Conservation (phyloP, 1,284 basidiomycete genomes). For the Pascua sp. region DNA sequence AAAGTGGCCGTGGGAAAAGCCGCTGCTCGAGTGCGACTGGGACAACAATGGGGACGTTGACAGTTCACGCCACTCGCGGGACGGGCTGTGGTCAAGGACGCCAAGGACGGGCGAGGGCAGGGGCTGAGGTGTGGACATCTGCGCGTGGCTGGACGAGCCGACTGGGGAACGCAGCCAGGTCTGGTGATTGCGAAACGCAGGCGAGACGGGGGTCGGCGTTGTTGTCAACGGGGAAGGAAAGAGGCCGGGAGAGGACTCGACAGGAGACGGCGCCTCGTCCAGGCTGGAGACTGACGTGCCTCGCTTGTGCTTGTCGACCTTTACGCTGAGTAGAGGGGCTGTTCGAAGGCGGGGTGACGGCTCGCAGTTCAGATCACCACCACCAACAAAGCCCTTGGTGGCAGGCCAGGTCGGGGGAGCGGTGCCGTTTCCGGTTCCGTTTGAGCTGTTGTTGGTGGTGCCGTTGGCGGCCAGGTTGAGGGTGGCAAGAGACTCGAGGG, state of each 20-base stretch:
- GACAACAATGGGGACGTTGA: too few relatives aligned
- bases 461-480: slow-evolving; percentile 8
- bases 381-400: slow-evolving; percentile 40
- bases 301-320: slow-evolving; percentile 5
- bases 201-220: background rate
- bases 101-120: background rate
- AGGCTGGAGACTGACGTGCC: slow-evolving; percentile 13
- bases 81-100: background rate
- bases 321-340: background rate
- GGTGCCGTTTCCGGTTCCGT: too few relatives aligned
- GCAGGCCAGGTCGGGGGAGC: slow-evolving; percentile 26
- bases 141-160: background rate
- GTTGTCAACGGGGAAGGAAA: background rate
- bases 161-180: too few relatives aligned
- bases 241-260: slow-evolving; percentile 1
- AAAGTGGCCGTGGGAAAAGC: too few relatives aligned
- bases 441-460: background rate
- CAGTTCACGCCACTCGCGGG: background rate
- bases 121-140: background rate
- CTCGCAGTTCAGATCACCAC: slow-evolving; percentile 32
- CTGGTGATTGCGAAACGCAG: background rate
- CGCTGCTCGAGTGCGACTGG: too few relatives aligned
- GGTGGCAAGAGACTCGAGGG: slow-evolving; percentile 37
- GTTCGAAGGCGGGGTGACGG: background rate
- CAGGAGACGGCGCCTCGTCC: slow-evolving; percentile 12